Percentiles rank a stretch among this genome's conserved stretches.
Evolutionary conservation across 176 grass and related monocot species (phyloP).

Genomic region (Oryza punctata): DNA sequence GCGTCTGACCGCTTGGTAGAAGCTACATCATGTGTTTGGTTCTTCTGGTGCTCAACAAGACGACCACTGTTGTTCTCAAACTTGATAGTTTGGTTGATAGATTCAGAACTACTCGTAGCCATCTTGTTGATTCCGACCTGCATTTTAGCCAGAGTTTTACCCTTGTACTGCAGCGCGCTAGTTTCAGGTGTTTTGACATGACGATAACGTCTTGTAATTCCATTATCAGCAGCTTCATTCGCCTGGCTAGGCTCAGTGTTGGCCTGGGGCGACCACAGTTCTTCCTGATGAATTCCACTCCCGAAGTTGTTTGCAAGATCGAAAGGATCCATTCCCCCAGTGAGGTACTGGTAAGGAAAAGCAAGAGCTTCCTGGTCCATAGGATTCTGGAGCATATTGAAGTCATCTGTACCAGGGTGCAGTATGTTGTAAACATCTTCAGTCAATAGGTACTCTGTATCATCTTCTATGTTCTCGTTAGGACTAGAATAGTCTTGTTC

Average conservation of each 20-base stretch:
- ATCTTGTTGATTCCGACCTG: conserved; percentile 49
- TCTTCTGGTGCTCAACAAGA: conserved; percentile 42
- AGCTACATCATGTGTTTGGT: conserved; percentile 27
- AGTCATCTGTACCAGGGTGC: conserved; percentile 40
- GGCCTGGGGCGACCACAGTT: conserved; percentile 16
- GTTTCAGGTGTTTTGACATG: background rate
- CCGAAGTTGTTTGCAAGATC: conserved; percentile 15
- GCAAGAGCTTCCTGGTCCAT: too few species aligned
- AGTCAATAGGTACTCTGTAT: conserved; percentile 38
- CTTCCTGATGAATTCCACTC: conserved; percentile 23
- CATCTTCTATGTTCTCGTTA: conserved; percentile 46
- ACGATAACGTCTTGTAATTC: conserved; percentile 43
- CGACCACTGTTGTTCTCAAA: conserved; percentile 39
- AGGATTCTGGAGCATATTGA: conserved; percentile 7
- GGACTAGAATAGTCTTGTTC: conserved; percentile 48
- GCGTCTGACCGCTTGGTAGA: conserved; percentile 31
- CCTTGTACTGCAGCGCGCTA: background rate
- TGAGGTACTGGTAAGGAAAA: too few species aligned
- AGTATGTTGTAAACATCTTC: conserved; percentile 66
- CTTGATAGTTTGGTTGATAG: conserved; percentile 59
- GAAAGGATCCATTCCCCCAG: background rate
- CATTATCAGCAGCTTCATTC: conserved; percentile 42
- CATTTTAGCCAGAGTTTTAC: too few species aligned
- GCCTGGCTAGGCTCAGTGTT: conserved; percentile 5
- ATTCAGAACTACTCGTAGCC: conserved; percentile 58